These are phyloP conservation scores for Stentor roeselii DNA, from an alignment of 73 alveolate genomes.

Conservation along the genomic window DNA sequence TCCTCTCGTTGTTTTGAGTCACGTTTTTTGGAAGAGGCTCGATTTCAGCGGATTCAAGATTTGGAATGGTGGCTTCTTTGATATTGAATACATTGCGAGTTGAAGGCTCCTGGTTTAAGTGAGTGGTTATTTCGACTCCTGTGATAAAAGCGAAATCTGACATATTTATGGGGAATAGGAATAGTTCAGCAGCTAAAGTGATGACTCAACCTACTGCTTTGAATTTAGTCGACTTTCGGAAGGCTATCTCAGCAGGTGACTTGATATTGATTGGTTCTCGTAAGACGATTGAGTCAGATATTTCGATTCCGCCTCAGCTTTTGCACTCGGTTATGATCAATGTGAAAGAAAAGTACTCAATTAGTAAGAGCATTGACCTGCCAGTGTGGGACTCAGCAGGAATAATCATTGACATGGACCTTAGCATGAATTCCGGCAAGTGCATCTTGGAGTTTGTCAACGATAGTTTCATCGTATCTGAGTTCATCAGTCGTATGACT, in stretches of 20 bases:
- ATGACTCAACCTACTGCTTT: not conserved
- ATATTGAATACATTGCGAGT: not conserved
- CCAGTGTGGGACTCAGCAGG: not conserved
- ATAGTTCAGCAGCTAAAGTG: not conserved
- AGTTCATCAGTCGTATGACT: not conserved
- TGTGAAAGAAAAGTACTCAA: not conserved
- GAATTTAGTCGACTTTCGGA: not conserved
- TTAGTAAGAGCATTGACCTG: not conserved
- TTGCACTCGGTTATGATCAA: not conserved
- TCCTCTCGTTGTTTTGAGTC: not conserved
- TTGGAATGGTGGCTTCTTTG: constrained; percentile 16
- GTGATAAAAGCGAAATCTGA: not conserved
- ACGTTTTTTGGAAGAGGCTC: constrained; percentile 18
- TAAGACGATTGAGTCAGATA: not conserved
- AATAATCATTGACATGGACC: not conserved
- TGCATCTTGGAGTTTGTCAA: not conserved
- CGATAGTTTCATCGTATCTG: not conserved
- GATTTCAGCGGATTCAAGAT: not conserved
- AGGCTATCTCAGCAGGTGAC: not conserved
- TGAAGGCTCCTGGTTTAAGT: not conserved
- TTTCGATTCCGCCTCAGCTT: not conserved
- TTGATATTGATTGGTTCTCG: not conserved
- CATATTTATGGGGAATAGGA: not conserved
- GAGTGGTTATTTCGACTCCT: not conserved
- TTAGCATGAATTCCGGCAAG: not conserved